Evolutionary conservation across 2,329 filamentous ascomycete genomes (phyloP), one percentile per base, ranked within the genome.

Genomic region (Monosporascus sp.): DNA sequence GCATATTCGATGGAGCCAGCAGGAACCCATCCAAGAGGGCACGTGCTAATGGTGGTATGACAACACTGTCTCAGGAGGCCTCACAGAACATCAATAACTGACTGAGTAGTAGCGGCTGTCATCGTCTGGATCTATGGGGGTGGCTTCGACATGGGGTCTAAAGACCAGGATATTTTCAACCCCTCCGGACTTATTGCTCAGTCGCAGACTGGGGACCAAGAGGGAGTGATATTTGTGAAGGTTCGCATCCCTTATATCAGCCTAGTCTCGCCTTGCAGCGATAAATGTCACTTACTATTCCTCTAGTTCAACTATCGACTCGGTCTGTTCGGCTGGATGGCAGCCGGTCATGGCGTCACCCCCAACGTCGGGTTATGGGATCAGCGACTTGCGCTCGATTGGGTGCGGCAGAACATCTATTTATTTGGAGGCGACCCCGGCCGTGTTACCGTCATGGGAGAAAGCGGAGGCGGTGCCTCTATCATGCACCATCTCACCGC

Each of bases 401-500:
- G 78, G 77, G 74, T 80, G 5, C 70, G 77, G 51, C 65, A 67
- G 17, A 63, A 81, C 57, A 79, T 81, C 52, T 53, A 64, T 18
- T 56, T 65, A 8, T 80, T 81, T 53, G 77, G 78, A 6, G 77
- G 78, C 8, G 47, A 47, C 14, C 27, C 56, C 2, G 22, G 57
- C 3, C 50, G 50, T 14, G 55, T 63, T 2, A 64, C 76, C 0
- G 74, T 78, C 41, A 75, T 73, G 70, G 78, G 79, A 1, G 75
- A 80, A 58, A 75, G 71, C 17, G 78, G 79, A 0, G 79, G 79
- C 3, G 79, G 69, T 1, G 75, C 77, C 5, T 70, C 66, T 24
- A 74, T 78, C 4, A 69, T 77, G n/a, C 71, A 75, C n/a, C 74
- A 77, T 48, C 69, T 76, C 3, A 74, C 79, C 43, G 77, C 77